These are phyloP conservation scores for Allium sativum DNA, from an alignment of 106 monocot genomes.

Conservation along the genomic window DNA sequence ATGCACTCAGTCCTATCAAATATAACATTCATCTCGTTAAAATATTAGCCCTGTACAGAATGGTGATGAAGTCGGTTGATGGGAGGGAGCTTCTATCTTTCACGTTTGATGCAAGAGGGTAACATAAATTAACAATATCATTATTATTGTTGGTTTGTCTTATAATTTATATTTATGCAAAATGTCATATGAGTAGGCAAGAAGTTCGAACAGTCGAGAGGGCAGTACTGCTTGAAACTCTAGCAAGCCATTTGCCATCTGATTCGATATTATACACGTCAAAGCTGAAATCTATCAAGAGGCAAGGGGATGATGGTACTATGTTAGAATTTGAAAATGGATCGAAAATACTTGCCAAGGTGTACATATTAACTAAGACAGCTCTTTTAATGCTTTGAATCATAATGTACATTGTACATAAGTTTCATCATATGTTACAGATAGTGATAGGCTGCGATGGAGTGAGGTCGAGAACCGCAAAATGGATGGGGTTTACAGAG, in stretches of 20 bases:
- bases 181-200: slow-evolving; percentile 27
- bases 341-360: slow-evolving; percentile 45
- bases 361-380: slow-evolving; percentile 4
- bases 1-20: background rate
- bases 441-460: slow-evolving; percentile 93
- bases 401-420: too few relatives aligned
- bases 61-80: slow-evolving; percentile 63
- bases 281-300: slow-evolving; percentile 27
- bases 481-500: slow-evolving; percentile 94
- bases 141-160: background rate
- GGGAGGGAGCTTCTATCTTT: slow-evolving; percentile 74
- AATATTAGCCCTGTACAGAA: slow-evolving; percentile 43
- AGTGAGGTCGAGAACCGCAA: slow-evolving; percentile 64
- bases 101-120: slow-evolving; percentile 61
- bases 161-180: background rate
- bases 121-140: background rate
- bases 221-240: slow-evolving; percentile 55
- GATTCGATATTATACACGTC: slow-evolving; percentile 62
- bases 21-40: background rate
- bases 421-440: slow-evolving; percentile 18
- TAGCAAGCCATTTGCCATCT: slow-evolving; percentile 48
- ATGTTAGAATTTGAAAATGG: slow-evolving; percentile 76
- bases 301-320: slow-evolving; percentile 27
- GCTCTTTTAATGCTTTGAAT: too few relatives aligned
- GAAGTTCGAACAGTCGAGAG: slow-evolving; percentile 88